Base-by-base conservation (phyloP, 179 eudicot genomes). In the Corrigiola litoralis region DNA sequence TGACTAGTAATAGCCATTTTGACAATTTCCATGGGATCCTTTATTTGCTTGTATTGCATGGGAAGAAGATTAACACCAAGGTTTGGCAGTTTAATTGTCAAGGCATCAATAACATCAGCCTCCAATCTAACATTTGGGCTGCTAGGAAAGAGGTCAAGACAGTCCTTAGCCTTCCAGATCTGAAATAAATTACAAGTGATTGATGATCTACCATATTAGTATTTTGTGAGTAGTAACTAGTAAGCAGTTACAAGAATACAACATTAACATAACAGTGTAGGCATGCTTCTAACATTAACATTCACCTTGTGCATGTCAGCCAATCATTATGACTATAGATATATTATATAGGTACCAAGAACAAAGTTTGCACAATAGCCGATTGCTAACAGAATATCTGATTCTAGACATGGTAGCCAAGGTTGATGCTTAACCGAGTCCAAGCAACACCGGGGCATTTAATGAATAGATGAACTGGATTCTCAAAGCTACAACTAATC, bases 131-230 rank as follows among this genome's bases (percentile, higher is more conserved):
- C 92, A 79, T 60, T 86, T 67, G 84, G 82, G 84, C 92, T 86
- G 71, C 66, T 84, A 32, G 94, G 96, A 62, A 91, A 81, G 64
- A 91, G 89, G 71, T 81, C 85, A 62, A 95, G 82, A 79, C 99
- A 95, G 73, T 95, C 97, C 82, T 79, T 95, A 36, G 99, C 97
- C 83, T 87, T 95, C 99, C 97, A 95, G 69, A 95, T 85, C 99
- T 95, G 88, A 21, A 57, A 80, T 37, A 69, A 69, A 58, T 59
- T 32, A 21, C 61, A 42, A 25, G 46, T 46, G 23, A 68, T 13
- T 21, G 51, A 56, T 8, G 27, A 31, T 55, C 34, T 49, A n/a
- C 41, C 27, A 41, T 41, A 52, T 47, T 29, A 55, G 56, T 21
- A 70, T 32, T 33, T n/a, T 21, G 50, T 36, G n/a, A n/a, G n/a